Conservation (phyloP, 495 filamentous ascomycete genomes). For the Daldinia childiae region DNA sequence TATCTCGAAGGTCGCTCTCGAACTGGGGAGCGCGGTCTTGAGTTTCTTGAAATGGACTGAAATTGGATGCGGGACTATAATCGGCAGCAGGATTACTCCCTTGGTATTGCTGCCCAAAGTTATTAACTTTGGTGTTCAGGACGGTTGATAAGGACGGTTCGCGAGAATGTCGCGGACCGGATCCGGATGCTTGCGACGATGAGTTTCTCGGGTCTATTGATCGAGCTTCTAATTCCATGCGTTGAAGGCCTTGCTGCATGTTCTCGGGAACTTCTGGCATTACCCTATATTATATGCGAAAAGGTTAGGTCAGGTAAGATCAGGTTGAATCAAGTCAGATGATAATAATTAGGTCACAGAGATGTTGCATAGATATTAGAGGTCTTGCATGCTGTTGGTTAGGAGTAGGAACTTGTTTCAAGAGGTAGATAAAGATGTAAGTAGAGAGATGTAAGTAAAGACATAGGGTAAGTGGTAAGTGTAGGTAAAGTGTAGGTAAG, state of each 20-base stretch:
- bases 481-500: too few relatives aligned
- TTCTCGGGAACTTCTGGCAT: conserved; percentile 72
- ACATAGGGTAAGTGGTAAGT: too few relatives aligned
- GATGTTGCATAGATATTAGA: background rate
- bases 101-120: conserved; percentile 48
- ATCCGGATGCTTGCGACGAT: conserved; percentile 30
- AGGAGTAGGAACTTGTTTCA: background rate
- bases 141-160: conserved; percentile 47
- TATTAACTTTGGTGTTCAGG: conserved; percentile 41
- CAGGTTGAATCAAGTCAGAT: conserved; percentile 13
- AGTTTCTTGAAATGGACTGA: conserved; percentile 57
- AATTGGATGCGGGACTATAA: conserved; percentile 52
- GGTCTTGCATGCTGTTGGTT: background rate
- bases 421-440: conserved; percentile 2
- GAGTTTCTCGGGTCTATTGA: conserved; percentile 53
- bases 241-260: conserved; percentile 90
- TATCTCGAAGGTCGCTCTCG: conserved; percentile 40
- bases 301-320: conserved; percentile 24
- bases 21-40: conserved; percentile 35
- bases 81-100: conserved; percentile 35
- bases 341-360: conserved; percentile 24
- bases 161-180: conserved; percentile 47
- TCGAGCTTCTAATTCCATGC: conserved; percentile 83
- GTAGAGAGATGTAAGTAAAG: too few relatives aligned
- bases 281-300: conserved; percentile 51